phyloP scores from a whole-genome alignment of 768 basidiomycete genomes.

The Infundibulicybe gibba region DNA sequence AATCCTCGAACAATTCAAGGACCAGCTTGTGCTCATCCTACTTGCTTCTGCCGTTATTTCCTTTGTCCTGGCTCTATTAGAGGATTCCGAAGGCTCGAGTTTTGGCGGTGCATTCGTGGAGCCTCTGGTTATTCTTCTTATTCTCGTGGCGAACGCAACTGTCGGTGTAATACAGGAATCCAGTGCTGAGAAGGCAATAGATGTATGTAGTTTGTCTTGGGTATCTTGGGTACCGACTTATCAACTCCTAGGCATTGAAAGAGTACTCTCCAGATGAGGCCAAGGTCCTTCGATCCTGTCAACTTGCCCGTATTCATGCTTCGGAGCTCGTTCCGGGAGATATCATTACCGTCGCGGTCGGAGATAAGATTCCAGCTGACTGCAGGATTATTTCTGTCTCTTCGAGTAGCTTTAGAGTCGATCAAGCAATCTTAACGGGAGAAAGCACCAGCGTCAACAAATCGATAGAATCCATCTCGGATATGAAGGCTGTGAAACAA shows the following conservation, averaged over 20 bases:
- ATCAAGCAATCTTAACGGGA: slow-evolving; percentile 96
- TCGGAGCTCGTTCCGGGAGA: slow-evolving; percentile 93
- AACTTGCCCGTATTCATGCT: slow-evolving; percentile 72
- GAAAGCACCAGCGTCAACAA: slow-evolving; percentile 92
- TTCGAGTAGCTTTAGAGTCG: slow-evolving; percentile 90
- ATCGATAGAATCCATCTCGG: slow-evolving; percentile 60
- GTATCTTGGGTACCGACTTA: slow-evolving; percentile 3
- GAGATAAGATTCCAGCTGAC: slow-evolving; percentile 95
- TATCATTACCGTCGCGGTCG: slow-evolving; percentile 85
- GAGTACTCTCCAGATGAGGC: slow-evolving; percentile 98
- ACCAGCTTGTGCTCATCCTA: slow-evolving; percentile 95
- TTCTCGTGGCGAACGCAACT: slow-evolving; percentile 94
- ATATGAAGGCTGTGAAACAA: slow-evolving; percentile 87
- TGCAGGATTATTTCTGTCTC: slow-evolving; percentile 85
- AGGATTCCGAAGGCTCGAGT: slow-evolving; percentile 64
- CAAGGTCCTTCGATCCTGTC: slow-evolving; percentile 77
- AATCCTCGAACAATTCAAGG: slow-evolving; percentile 98
- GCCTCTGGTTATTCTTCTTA: slow-evolving; percentile 91
- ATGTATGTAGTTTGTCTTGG: slow-evolving; percentile 53
- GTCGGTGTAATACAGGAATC: slow-evolving; percentile 98
- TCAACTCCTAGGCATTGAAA: slow-evolving; percentile 70
- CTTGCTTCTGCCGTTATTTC: slow-evolving; percentile 92
- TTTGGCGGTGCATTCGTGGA: slow-evolving; percentile 90
- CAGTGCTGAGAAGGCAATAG: slow-evolving; percentile 95
- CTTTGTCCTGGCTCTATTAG: slow-evolving; percentile 86